Percentiles rank a stretch among this genome's conserved stretches.
Conservation (phyloP, 2,329 filamentous ascomycete species). For the Nakataea oryzae region DNA sequence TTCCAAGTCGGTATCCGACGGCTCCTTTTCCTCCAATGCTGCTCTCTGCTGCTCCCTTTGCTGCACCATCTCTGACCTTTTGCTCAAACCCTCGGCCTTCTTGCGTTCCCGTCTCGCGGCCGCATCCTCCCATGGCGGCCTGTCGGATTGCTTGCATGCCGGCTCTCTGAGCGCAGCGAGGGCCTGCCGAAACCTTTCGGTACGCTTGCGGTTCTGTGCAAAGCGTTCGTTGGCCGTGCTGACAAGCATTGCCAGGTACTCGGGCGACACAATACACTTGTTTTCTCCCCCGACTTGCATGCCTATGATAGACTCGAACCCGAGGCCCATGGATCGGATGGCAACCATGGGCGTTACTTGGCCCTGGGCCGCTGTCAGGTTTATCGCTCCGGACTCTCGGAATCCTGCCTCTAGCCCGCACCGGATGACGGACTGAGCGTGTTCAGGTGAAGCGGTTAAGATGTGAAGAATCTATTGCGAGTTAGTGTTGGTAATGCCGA, state of each 20-base stretch:
- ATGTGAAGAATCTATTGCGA: slow-evolving; percentile 73
- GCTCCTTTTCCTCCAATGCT: too few species aligned
- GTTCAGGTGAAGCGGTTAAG: slow-evolving; percentile 60
- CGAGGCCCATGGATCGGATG: slow-evolving; percentile 72
- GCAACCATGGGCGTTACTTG: slow-evolving; percentile 62
- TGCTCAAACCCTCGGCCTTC: slow-evolving; percentile 41
- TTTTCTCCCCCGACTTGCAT: slow-evolving; percentile 29
- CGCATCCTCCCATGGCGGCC: slow-evolving; percentile 45
- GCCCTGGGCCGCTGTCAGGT: slow-evolving; percentile 33
- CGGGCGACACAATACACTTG: slow-evolving; percentile 46
- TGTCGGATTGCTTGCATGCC: slow-evolving; percentile 2
- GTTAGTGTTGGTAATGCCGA: too few species aligned
- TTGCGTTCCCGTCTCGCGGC: slow-evolving; percentile 42
- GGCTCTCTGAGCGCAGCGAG: slow-evolving; percentile 19
- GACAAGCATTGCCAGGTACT: slow-evolving; percentile 58
- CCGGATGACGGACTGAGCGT: slow-evolving; percentile 66
- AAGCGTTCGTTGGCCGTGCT: slow-evolving; percentile 67
- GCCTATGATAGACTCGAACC: slow-evolving; percentile 74
- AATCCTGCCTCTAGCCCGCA: slow-evolving; percentile 77
- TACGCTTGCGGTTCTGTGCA: slow-evolving; percentile 55
- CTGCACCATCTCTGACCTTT: not conserved
- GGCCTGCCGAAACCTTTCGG: slow-evolving; percentile 49
- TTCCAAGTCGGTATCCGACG: not conserved
- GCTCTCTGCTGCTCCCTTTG: not conserved
- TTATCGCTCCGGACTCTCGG: slow-evolving; percentile 78